These are phyloP conservation scores for Ustilago tritici DNA, from an alignment of 1,284 basidiomycete genomes.

Conservation along the genomic window DNA sequence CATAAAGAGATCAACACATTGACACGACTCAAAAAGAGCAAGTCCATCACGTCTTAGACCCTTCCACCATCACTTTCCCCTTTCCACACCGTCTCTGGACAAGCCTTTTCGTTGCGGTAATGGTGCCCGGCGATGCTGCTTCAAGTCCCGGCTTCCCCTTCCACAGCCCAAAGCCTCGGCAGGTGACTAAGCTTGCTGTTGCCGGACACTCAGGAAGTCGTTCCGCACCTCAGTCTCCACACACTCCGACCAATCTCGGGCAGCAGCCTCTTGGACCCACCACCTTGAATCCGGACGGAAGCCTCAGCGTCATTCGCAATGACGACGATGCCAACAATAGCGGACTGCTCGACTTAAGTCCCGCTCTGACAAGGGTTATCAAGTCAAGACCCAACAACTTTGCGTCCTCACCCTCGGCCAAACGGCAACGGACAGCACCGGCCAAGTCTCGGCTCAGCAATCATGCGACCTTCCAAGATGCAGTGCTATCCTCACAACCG, in stretches of 20 bases:
- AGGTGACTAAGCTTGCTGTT: slow-evolving; percentile 37
- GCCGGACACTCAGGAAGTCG: slow-evolving; percentile 26
- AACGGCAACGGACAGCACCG: slow-evolving; percentile 10
- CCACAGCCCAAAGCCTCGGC: slow-evolving; percentile 36
- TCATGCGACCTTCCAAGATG: slow-evolving; percentile 13
- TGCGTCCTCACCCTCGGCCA: slow-evolving; percentile 13
- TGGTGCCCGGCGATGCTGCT: slow-evolving; percentile 29
- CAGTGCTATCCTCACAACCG: slow-evolving; percentile 27
- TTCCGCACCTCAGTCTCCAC: slow-evolving; percentile 41
- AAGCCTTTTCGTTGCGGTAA: slow-evolving; percentile 2
- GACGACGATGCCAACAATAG: slow-evolving; percentile 66
- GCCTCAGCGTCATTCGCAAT: slow-evolving; percentile 63
- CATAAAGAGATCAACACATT: slow-evolving; percentile 10
- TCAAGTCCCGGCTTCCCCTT: slow-evolving; percentile 34
- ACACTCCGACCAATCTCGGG: slow-evolving; percentile 29
- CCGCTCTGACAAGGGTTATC: slow-evolving; percentile 39
- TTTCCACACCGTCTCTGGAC: not conserved
- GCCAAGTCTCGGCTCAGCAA: slow-evolving; percentile 41
- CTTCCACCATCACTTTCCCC: slow-evolving; percentile 1
- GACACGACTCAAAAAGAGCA: no score
- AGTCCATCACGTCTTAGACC: not conserved
- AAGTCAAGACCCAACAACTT: slow-evolving; percentile 29
- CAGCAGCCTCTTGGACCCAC: slow-evolving; percentile 5
- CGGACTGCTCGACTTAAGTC: slow-evolving; percentile 63
- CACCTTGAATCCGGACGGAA: slow-evolving; percentile 58